These are phyloP conservation scores for Cicer bijugum DNA, from an alignment of 306 rosid genomes.

Conservation along the genomic window DNA sequence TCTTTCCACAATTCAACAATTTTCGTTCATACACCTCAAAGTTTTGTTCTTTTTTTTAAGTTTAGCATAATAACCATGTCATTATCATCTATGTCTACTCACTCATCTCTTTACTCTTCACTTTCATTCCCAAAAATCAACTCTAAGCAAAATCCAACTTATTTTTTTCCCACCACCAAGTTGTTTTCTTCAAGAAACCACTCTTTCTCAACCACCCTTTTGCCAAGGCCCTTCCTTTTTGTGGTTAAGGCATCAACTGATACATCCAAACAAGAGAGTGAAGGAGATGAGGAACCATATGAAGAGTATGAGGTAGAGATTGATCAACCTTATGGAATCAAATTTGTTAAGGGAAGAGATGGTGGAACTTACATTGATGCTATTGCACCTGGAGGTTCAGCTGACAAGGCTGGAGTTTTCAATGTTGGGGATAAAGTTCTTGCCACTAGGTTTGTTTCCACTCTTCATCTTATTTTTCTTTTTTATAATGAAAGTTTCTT, in stretches of 20 bases:
- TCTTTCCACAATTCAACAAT: conserved; percentile 2
- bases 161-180: conserved; percentile 45
- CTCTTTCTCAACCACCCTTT: conserved; percentile 44
- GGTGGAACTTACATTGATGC: conserved; percentile 98
- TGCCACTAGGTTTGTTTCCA: conserved; percentile 80
- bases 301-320: conserved; percentile 91
- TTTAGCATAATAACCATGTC: conserved; percentile 56
- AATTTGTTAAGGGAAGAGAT: conserved; percentile 79
- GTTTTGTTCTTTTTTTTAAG: neutral
- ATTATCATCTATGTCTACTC: conserved; percentile 67
- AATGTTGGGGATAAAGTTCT: conserved; percentile 88
- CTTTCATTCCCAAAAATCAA: conserved; percentile 57
- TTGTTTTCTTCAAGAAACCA: conserved; percentile 50
- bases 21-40: conserved; percentile 2
- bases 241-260: conserved; percentile 67
- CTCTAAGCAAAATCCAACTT: conserved; percentile 45
- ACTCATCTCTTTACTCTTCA: conserved; percentile 57
- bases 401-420: conserved; percentile 76
- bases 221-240: conserved; percentile 49
- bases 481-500: conserved; percentile 16
- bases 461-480: neutral
- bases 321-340: conserved; percentile 84
- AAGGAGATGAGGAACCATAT: conserved; percentile 51
- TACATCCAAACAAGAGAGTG: conserved; percentile 51
- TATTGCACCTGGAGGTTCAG: conserved; percentile 86